These are phyloP conservation scores for Globisporangium orthogonon DNA, from an alignment of 352 stramenopile species.

Conservation along the genomic window DNA sequence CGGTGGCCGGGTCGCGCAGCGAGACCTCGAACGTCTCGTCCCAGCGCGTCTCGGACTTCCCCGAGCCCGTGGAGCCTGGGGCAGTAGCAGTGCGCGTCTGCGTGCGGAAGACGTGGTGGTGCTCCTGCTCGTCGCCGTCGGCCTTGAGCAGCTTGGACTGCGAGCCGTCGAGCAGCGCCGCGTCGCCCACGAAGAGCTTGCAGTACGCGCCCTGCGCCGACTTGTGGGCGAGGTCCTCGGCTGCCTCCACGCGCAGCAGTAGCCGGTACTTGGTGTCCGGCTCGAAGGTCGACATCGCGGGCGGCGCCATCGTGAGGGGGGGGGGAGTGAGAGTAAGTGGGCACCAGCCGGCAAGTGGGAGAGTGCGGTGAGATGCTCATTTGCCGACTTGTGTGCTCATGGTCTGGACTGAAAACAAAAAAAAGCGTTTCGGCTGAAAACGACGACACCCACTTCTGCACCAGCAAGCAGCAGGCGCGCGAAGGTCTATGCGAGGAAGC, in stretches of 20 bases:
- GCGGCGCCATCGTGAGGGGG: neutral
- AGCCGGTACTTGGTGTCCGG: constrained; percentile 31
- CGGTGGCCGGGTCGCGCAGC: constrained; percentile 31
- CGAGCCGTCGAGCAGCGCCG: constrained; percentile 31
- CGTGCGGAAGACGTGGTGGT: constrained; percentile 50
- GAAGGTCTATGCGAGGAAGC: no score
- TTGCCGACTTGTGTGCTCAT: neutral
- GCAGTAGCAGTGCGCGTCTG: constrained; percentile 22
- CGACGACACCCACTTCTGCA: no score
- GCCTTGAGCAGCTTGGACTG: constrained; percentile 16
- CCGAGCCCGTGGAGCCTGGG: neutral
- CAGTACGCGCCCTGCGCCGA: constrained; percentile 48
- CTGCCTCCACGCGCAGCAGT: constrained; percentile 62
- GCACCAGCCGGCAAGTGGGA: neutral
- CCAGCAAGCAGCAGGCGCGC: no score
- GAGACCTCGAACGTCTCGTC: constrained; percentile 72
- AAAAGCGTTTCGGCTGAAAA: no score
- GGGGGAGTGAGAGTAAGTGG: neutral
- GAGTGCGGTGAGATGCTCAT: neutral
- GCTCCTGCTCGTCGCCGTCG: constrained; percentile 5
- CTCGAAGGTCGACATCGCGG: constrained; percentile 3
- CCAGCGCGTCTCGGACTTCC: constrained; percentile 27
- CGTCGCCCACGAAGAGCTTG: constrained; percentile 60
- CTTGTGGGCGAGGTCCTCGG: constrained; percentile 27
- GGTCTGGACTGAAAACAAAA: no score